Percentiles rank a stretch among this genome's conserved stretches.
These are phyloP conservation scores for Boletus speciosus DNA, from an alignment of 768 basidiomycete genomes.

Conservation along the genomic window DNA sequence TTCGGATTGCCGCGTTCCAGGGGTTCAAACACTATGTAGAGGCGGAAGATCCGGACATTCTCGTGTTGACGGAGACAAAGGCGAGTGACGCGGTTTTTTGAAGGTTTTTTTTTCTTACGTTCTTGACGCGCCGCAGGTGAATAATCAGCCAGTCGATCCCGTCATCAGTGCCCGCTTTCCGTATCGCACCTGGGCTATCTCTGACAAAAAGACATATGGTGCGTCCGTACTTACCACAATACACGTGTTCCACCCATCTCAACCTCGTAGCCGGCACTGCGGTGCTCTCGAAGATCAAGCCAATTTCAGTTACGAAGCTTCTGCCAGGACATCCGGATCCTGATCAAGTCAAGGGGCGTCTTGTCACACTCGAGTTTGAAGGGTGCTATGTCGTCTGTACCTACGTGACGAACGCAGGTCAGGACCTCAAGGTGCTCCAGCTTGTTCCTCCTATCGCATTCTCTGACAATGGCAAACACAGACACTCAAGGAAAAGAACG, in stretches of 20 bases:
- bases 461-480: constrained; percentile 27
- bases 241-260: neutral
- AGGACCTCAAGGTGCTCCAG: constrained; percentile 58
- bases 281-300: constrained; percentile 73
- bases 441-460: neutral
- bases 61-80: constrained; percentile 87
- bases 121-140: constrained; percentile 48
- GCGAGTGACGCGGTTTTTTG: constrained; percentile 28
- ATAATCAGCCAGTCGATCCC: constrained; percentile 62
- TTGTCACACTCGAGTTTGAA: constrained; percentile 78
- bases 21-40: constrained; percentile 81
- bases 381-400: constrained; percentile 69
- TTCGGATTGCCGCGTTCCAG: constrained; percentile 31
- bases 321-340: constrained; percentile 77
- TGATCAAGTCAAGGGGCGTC: constrained; percentile 63
- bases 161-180: constrained; percentile 57
- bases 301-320: constrained; percentile 57
- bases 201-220: constrained; percentile 79
- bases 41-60: constrained; percentile 82
- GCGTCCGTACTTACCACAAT: constrained; percentile 17
- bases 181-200: constrained; percentile 72
- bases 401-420: constrained; percentile 83
- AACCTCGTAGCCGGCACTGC: constrained; percentile 70
- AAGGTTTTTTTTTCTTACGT: neutral
- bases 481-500: constrained; percentile 73